These are phyloP conservation scores for Hydrangea macrophylla DNA, from an alignment of 148 eudicot genomes.

Conservation along the genomic window DNA sequence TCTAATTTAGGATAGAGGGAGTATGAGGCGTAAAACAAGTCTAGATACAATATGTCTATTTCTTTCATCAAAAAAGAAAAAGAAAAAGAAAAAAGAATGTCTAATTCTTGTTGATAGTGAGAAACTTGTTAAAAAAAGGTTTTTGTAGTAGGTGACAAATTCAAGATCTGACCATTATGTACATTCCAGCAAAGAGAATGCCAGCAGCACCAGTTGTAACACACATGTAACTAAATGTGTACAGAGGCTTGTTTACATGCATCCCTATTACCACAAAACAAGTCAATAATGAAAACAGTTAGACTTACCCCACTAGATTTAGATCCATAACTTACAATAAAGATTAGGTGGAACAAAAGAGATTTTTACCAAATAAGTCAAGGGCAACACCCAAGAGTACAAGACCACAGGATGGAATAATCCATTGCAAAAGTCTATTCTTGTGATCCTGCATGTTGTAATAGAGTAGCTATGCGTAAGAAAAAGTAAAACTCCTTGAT, in stretches of 20 bases:
- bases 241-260: constrained; percentile 22
- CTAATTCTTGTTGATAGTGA: background rate
- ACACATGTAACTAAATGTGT: constrained; percentile 21
- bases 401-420: constrained; percentile 3
- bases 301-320: background rate
- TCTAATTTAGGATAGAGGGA: too few relatives aligned
- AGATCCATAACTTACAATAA: background rate
- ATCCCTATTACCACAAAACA: constrained; percentile 11
- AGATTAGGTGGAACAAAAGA: background rate
- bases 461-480: background rate
- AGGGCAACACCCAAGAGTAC: constrained; percentile 10
- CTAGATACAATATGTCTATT: too few relatives aligned
- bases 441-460: constrained; percentile 20
- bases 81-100: too few relatives aligned
- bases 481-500: background rate
- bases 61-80: too few relatives aligned
- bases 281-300: background rate
- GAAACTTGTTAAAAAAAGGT: too few relatives aligned
- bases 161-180: constrained; percentile 15
- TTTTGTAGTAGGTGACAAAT: background rate
- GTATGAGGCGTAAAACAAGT: too few relatives aligned
- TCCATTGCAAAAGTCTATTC: constrained; percentile 9
- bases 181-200: constrained; percentile 15
- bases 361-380: constrained; percentile 13
- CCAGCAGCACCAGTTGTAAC: constrained; percentile 25